These are phyloP conservation scores for Lanzia echinophila DNA, from an alignment of 2,329 filamentous ascomycete genomes.

Conservation along the genomic window DNA sequence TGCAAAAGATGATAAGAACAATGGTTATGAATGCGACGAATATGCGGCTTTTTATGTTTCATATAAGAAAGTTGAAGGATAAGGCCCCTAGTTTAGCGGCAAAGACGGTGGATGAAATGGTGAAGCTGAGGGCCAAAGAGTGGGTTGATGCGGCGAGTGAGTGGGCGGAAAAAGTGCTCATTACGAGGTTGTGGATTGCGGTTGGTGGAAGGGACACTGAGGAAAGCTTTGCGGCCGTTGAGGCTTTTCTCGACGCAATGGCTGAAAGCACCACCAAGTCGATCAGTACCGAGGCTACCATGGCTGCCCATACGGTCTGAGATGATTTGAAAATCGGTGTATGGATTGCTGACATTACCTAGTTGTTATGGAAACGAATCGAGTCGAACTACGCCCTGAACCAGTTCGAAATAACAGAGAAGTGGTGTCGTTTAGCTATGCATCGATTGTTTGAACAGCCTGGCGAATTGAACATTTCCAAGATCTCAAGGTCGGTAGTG, in stretches of 20 bases:
- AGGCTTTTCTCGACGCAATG: slow-evolving; percentile 41
- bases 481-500: slow-evolving; percentile 53
- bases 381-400: slow-evolving; percentile 50
- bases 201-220: slow-evolving; percentile 38
- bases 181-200: slow-evolving; percentile 62
- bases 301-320: slow-evolving; percentile 60
- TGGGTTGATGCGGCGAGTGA: slow-evolving; percentile 29
- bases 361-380: slow-evolving; percentile 80
- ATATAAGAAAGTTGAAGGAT: slow-evolving; percentile 58
- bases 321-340: neutral
- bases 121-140: slow-evolving; percentile 49
- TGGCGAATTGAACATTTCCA: slow-evolving; percentile 59
- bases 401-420: slow-evolving; percentile 48
- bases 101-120: slow-evolving; percentile 54
- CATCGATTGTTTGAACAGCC: slow-evolving; percentile 60
- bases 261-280: slow-evolving; percentile 38
- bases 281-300: slow-evolving; percentile 54
- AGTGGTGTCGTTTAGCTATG: slow-evolving; percentile 66
- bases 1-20: slow-evolving; percentile 55
- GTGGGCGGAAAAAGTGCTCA: slow-evolving; percentile 63
- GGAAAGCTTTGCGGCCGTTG: slow-evolving; percentile 34
- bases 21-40: slow-evolving; percentile 55
- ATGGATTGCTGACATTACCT: slow-evolving; percentile 12
- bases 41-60: slow-evolving; percentile 60
- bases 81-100: slow-evolving; percentile 44